Evolutionary conservation across 192 early-diverging fungal species (phyloP).

Genomic region (Jimgerdemannia flammicorona): DNA sequence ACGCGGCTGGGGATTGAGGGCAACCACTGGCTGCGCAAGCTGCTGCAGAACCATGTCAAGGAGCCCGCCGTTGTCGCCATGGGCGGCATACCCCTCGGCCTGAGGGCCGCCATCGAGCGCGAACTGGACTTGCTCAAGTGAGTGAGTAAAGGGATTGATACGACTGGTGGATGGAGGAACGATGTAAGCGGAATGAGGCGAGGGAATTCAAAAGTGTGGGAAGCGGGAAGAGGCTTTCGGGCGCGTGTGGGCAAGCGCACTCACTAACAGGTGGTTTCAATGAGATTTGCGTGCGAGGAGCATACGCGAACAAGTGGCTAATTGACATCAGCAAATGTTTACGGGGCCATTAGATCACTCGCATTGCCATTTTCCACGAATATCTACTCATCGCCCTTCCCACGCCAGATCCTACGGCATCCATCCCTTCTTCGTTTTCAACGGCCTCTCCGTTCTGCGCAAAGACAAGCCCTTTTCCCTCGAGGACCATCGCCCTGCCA

Average conservation of each 20-base stretch:
- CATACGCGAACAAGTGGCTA: no score
- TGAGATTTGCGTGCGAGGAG: no score
- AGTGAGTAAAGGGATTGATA: not conserved
- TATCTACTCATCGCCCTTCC: constrained; percentile 1
- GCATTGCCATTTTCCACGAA: not conserved
- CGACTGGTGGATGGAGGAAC: no score
- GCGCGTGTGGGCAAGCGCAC: not conserved
- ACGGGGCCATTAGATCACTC: no score
- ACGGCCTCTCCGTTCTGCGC: constrained; percentile 63
- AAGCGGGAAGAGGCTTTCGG: no score
- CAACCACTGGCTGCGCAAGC: constrained; percentile 71
- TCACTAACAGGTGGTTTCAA: no score
- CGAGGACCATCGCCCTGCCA: constrained; percentile 58
- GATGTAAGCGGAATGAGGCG: no score
- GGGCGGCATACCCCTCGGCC: constrained; percentile 59
- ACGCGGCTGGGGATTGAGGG: constrained; percentile 78
- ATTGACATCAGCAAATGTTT: no score
- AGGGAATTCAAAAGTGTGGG: no score
- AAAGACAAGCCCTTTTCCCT: constrained; percentile 65
- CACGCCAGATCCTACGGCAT: constrained; percentile 52
- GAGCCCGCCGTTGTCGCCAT: constrained; percentile 58
- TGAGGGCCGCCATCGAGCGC: constrained; percentile 57
- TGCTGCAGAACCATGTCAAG: constrained; percentile 45
- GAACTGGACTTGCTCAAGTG: constrained; percentile 65
- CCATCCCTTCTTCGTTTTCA: constrained; percentile 76